Conservation (phyloP, 495 filamentous ascomycete genomes). For the Apodospora peruviana region DNA sequence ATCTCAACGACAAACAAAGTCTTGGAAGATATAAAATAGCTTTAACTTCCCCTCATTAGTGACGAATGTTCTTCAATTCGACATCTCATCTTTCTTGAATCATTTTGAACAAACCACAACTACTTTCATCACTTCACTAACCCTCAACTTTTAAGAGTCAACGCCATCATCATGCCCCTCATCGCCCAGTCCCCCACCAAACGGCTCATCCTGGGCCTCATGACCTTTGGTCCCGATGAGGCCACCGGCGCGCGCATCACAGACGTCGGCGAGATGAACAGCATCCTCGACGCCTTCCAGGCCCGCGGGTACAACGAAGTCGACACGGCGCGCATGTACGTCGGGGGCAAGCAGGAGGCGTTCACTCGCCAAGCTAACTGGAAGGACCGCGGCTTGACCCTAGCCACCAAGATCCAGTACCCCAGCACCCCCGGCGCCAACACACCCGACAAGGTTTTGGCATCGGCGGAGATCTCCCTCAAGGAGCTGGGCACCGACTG, state of each 20-base stretch:
- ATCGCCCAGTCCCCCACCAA: constrained; percentile 27
- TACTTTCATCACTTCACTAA: too few species aligned
- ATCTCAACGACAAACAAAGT: too few species aligned
- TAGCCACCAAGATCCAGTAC: constrained; percentile 80
- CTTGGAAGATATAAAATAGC: too few species aligned
- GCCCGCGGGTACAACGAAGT: constrained; percentile 70
- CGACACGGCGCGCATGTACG: constrained; percentile 74
- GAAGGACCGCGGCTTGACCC: constrained; percentile 73
- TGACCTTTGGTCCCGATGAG: constrained; percentile 55
- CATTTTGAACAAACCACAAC: too few species aligned
- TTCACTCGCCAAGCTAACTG: constrained; percentile 72
- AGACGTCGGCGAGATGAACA: constrained; percentile 56
- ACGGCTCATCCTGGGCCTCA: constrained; percentile 56
- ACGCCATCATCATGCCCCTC: constrained; percentile 13
- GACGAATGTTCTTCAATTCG: too few species aligned
- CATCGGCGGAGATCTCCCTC: constrained; percentile 59
- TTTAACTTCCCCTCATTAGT: too few species aligned
- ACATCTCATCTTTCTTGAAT: too few species aligned
- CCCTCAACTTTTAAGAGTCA: not conserved
- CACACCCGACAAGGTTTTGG: constrained; percentile 52
- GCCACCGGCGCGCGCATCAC: constrained; percentile 64
- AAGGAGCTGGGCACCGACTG: constrained; percentile 67
- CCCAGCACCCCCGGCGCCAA: constrained; percentile 55
- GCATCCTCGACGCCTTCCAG: constrained; percentile 64
- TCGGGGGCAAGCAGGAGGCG: constrained; percentile 70